These are phyloP conservation scores for Clathrus columnatus DNA, from an alignment of 768 basidiomycete species.

Conservation along the genomic window DNA sequence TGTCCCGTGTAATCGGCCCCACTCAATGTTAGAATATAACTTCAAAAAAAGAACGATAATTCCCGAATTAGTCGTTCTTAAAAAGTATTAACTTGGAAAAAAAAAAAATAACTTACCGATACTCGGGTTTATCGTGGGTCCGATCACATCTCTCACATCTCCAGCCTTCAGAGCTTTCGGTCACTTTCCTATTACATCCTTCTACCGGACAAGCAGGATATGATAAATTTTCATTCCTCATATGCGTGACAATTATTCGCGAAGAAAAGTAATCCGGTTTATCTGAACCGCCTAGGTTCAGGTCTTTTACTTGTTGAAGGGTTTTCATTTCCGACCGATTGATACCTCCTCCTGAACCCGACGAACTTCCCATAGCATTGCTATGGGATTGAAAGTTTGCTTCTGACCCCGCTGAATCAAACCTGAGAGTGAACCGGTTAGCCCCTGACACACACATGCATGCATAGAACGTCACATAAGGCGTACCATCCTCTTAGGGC, in stretches of 20 bases:
- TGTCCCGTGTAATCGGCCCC: slow-evolving; percentile 87
- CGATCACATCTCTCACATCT: slow-evolving; percentile 88
- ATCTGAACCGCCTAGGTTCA: slow-evolving; percentile 66
- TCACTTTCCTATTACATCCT: slow-evolving; percentile 86
- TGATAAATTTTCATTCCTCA: slow-evolving; percentile 70
- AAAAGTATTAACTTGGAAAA: neutral
- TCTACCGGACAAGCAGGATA: slow-evolving; percentile 84
- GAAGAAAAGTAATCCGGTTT: slow-evolving; percentile 73
- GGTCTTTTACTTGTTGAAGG: slow-evolving; percentile 69
- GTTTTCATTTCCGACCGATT: slow-evolving; percentile 66
- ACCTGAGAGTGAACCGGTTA: slow-evolving; percentile 30
- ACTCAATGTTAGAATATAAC: slow-evolving; percentile 77
- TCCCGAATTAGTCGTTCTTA: slow-evolving; percentile 2
- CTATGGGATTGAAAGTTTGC: slow-evolving; percentile 68
- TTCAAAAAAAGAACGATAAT: slow-evolving; percentile 18
- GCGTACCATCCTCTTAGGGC: slow-evolving; percentile 74
- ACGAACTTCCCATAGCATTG: slow-evolving; percentile 29
- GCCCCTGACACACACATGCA: neutral
- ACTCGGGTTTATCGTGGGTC: slow-evolving; percentile 58
- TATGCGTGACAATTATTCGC: slow-evolving; percentile 79
- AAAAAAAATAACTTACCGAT: slow-evolving; percentile 49
- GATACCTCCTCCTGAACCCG: slow-evolving; percentile 36
- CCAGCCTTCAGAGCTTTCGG: slow-evolving; percentile 63
- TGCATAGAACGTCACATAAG: neutral
- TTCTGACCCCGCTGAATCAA: slow-evolving; percentile 57